A percentile compares a stretch with the other conserved stretches of the same genome.
phyloP scores from a whole-genome alignment of 2,329 filamentous ascomycete genomes.

The Scedosporium apiospermum region DNA sequence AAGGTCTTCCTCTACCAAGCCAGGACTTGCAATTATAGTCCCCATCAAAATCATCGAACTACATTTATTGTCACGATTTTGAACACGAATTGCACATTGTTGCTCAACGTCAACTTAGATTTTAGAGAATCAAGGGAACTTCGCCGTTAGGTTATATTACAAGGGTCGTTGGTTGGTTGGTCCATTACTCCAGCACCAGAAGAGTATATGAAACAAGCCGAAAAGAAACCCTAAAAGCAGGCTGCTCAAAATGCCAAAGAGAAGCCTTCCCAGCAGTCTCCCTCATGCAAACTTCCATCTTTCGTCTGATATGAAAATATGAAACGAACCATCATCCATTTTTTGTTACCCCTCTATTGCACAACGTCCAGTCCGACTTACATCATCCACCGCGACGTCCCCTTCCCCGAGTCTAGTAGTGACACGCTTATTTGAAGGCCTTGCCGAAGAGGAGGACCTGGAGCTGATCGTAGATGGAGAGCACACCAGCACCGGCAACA shows the following conservation, averaged over 20 bases:
- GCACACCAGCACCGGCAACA: slow-evolving; percentile 99
- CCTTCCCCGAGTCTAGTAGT: slow-evolving; percentile 9
- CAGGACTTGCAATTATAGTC: too few relatives aligned
- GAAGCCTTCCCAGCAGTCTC: slow-evolving; percentile 19
- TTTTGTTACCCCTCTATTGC: slow-evolving; percentile 18
- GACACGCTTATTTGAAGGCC: slow-evolving; percentile 74
- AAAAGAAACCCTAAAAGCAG: slow-evolving; percentile 7
- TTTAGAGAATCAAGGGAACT: slow-evolving; percentile 7
- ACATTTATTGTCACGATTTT: too few relatives aligned
- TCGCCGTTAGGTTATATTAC: slow-evolving; percentile 7
- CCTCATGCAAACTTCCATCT: slow-evolving; percentile 38
- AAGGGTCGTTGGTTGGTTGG: slow-evolving; percentile 4
- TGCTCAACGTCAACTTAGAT: slow-evolving; percentile 3
- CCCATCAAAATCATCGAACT: too few relatives aligned
- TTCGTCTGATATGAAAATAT: slow-evolving; percentile 33
- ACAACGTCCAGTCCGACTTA: slow-evolving; percentile 8
- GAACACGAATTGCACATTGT: background rate
- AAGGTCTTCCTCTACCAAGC: too few relatives aligned
- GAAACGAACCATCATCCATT: slow-evolving; percentile 23
- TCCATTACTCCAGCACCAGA: slow-evolving; percentile 7
- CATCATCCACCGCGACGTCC: background rate
- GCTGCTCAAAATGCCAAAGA: slow-evolving; percentile 5
- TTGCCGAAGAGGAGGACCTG: slow-evolving; percentile 99
- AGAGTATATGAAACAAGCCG: slow-evolving; percentile 6
- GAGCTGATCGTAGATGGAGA: slow-evolving; percentile 99